Conservation (phyloP, 768 basidiomycete species). For the Tricholoma flavovirens region DNA sequence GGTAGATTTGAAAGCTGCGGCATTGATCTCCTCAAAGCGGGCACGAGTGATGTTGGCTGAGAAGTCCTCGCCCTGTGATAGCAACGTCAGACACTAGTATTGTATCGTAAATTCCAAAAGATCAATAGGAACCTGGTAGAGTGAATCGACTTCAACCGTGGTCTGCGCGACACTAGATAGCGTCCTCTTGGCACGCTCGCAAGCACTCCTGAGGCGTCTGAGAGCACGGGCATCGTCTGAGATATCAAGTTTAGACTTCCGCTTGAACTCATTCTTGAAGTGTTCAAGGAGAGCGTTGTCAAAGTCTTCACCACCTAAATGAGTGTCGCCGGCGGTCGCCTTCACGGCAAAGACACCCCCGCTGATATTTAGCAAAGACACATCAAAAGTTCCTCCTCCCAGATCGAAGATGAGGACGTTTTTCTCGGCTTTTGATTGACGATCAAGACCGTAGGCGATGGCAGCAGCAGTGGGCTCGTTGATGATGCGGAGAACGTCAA, state of each 20-base stretch:
- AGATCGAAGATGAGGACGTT: conserved; percentile 99
- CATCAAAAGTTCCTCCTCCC: conserved; percentile 99
- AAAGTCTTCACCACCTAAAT: conserved; percentile 99
- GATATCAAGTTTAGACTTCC: conserved; percentile 95
- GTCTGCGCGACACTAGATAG: conserved; percentile 98
- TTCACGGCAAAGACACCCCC: conserved; percentile 99
- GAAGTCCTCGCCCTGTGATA: conserved; percentile 85
- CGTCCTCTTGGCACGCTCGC: conserved; percentile 99
- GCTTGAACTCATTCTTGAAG: conserved; percentile 99
- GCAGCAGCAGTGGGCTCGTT: conserved; percentile 99
- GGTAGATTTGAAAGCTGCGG: conserved; percentile 90
- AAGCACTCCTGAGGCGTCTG: conserved; percentile 91
- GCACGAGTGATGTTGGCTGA: conserved; percentile 98
- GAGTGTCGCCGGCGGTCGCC: conserved; percentile 98
- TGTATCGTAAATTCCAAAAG: not conserved
- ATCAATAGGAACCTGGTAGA: conserved; percentile 70
- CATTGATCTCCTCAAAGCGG: conserved; percentile 99
- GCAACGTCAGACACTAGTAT: conserved; percentile 3
- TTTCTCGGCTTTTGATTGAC: conserved; percentile 90
- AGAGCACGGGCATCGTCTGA: conserved; percentile 96
- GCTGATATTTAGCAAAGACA: conserved; percentile 94
- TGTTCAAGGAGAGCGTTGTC: conserved; percentile 97
- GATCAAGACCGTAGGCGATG: conserved; percentile 97
- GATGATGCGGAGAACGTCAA: conserved; percentile 99
- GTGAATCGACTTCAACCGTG: conserved; percentile 98